Conservation (phyloP, 768 basidiomycete species). For the Suillus subalutaceus region DNA sequence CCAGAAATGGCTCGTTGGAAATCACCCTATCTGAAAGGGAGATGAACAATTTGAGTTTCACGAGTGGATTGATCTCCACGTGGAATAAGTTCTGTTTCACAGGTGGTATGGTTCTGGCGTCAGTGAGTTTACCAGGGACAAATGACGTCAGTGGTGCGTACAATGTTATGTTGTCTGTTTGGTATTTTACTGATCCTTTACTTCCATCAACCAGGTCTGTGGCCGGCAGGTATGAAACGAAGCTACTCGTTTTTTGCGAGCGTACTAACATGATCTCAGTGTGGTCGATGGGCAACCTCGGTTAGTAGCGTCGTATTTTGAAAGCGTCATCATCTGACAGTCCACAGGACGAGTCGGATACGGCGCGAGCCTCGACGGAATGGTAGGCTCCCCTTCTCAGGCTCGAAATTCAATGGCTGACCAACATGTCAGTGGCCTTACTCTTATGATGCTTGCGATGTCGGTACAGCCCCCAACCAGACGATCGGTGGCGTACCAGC, state of each 20-base stretch:
- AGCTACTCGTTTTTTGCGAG: background rate
- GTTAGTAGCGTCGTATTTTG: constrained; percentile 30
- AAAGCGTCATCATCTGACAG: background rate
- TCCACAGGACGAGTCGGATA: constrained; percentile 77
- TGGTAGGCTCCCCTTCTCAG: constrained; percentile 45
- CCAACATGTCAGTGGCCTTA: constrained; percentile 67
- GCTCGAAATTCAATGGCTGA: constrained; percentile 9
- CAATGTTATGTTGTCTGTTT: background rate
- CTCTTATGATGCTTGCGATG: constrained; percentile 84
- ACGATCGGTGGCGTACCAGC: constrained; percentile 65
- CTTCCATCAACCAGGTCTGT: constrained; percentile 48
- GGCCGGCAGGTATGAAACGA: constrained; percentile 57
- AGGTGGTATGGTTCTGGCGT: constrained; percentile 75
- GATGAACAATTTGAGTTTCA: constrained; percentile 74
- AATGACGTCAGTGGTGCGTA: constrained; percentile 49
- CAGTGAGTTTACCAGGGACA: constrained; percentile 72
- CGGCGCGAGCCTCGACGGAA: constrained; percentile 84
- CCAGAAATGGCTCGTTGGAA: constrained; percentile 70
- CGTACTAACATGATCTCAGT: constrained; percentile 35
- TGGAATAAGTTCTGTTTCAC: constrained; percentile 97
- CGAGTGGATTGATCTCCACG: constrained; percentile 67
- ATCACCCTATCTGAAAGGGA: constrained; percentile 70
- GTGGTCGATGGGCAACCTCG: constrained; percentile 83
- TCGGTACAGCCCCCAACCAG: constrained; percentile 92
- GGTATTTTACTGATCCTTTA: constrained; percentile 4